Conservation (phyloP, 441 rosid species). For the Adansonia gregorii region DNA sequence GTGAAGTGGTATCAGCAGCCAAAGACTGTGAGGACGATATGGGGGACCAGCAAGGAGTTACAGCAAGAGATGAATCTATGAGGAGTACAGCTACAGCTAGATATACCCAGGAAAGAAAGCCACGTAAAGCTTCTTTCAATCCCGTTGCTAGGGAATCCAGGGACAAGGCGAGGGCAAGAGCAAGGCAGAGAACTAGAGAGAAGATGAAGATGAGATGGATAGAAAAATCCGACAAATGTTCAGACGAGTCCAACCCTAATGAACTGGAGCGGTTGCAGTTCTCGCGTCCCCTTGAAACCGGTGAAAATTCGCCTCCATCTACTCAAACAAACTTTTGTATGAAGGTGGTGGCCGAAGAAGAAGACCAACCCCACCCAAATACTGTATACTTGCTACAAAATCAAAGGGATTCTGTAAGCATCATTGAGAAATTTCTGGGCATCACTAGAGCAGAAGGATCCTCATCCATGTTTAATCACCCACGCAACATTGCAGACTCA, state of each 20-base stretch:
- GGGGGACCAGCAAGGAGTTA: slow-evolving; percentile 21
- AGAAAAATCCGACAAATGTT: slow-evolving; percentile 24
- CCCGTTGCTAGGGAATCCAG: slow-evolving; percentile 36
- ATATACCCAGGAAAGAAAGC: slow-evolving; percentile 22
- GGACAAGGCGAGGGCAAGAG: slow-evolving; percentile 52
- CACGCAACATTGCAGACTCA: slow-evolving; percentile 28
- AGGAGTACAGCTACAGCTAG: not conserved
- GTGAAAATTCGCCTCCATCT: slow-evolving; percentile 30
- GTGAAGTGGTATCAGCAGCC: slow-evolving; percentile 41
- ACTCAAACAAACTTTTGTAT: slow-evolving; percentile 26
- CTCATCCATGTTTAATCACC: slow-evolving; percentile 35
- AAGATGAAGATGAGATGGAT: slow-evolving; percentile 45
- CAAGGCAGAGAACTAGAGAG: slow-evolving; percentile 53
- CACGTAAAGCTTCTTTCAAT: slow-evolving; percentile 22
- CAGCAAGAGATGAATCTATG: slow-evolving; percentile 23
- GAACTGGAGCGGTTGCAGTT: slow-evolving; percentile 33
- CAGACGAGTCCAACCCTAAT: slow-evolving; percentile 48
- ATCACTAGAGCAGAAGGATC: slow-evolving; percentile 24
- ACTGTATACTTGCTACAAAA: slow-evolving; percentile 31
- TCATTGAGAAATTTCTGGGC: slow-evolving; percentile 60
- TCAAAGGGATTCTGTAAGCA: slow-evolving; percentile 48
- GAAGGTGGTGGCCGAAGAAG: slow-evolving; percentile 25
- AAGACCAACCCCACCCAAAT: slow-evolving; percentile 24
- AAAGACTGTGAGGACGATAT: slow-evolving; percentile 22
- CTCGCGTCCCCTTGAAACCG: slow-evolving; percentile 22